A percentile compares a stretch with the other conserved stretches of the same genome.
Evolutionary conservation across 1,284 basidiomycete species (phyloP).

Genomic region (Polyporus tsugae): DNA sequence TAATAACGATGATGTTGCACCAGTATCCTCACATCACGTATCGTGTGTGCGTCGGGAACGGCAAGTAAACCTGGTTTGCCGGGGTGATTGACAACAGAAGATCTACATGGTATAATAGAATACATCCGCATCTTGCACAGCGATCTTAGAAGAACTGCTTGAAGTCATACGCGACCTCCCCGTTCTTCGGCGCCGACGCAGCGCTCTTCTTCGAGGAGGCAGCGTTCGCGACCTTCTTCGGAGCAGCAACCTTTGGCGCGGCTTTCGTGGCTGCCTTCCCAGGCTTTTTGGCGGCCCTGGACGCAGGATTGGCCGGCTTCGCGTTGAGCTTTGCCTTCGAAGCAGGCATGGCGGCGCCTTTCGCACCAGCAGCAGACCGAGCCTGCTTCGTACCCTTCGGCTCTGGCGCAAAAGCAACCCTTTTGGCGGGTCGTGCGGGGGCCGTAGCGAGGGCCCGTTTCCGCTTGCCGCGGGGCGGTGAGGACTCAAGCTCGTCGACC

Average conservation of each 20-base stretch:
- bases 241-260: slow-evolving; percentile 23
- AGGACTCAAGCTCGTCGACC: slow-evolving; percentile 30
- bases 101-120: slow-evolving; percentile 5
- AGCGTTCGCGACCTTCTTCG: slow-evolving; percentile 40
- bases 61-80: neutral
- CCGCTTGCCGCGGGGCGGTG: slow-evolving; percentile 51
- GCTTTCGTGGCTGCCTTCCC: slow-evolving; percentile 19
- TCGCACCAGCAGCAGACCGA: slow-evolving; percentile 39
- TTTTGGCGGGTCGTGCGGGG: slow-evolving; percentile 53
- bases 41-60: neutral
- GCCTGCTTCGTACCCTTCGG: slow-evolving; percentile 45
- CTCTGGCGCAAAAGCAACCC: slow-evolving; percentile 52
- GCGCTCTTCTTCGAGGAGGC: slow-evolving; percentile 37
- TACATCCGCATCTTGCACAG: neutral
- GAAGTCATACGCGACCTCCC: slow-evolving; percentile 60
- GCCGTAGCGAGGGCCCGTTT: slow-evolving; percentile 50
- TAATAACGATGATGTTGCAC: slow-evolving; percentile 5
- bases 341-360: slow-evolving; percentile 24
- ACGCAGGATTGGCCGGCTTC: slow-evolving; percentile 9
- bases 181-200: slow-evolving; percentile 34
- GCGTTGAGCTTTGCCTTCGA: slow-evolving; percentile 31
- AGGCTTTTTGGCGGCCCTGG: slow-evolving; percentile 28
- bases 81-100: neutral
- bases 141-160: slow-evolving; percentile 56
- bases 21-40: neutral